Percentiles rank a stretch among this genome's conserved stretches.
Evolutionary conservation across 169 alveolate genomes (phyloP).

Genomic region (Plasmodium inui): DNA sequence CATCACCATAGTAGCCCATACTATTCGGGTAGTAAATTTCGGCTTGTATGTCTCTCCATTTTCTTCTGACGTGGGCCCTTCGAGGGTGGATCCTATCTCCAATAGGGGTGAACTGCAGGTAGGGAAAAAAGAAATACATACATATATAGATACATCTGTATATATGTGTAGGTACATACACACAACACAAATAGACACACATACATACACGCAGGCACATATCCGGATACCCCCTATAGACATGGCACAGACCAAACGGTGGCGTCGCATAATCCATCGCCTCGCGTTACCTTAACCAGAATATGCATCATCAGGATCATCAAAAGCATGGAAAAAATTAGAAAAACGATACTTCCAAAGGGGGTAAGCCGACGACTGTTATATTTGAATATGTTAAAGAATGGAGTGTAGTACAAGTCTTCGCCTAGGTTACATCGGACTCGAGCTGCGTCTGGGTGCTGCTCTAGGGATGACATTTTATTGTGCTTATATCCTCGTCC

Average conservation of each 20-base stretch:
- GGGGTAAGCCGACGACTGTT: not conserved
- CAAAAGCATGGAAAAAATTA: no score
- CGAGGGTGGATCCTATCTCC: not conserved
- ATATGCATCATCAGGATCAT: no score
- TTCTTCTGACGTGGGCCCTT: not conserved
- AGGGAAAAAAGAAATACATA: not conserved
- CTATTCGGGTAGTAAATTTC: not conserved
- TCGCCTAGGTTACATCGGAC: not conserved
- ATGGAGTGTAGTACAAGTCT: not conserved
- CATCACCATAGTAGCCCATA: not conserved
- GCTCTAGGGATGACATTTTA: not conserved
- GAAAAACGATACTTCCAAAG: not conserved
- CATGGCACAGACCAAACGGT: not conserved
- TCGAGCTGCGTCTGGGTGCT: not conserved
- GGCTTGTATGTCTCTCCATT: not conserved
- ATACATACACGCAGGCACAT: not conserved
- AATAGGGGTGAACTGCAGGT: conserved; percentile 8
- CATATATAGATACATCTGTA: not conserved
- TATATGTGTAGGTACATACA: no score
- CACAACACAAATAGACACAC: no score
- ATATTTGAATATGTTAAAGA: not conserved
- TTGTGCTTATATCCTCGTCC: no score
- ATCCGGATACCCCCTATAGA: no score
- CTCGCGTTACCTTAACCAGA: not conserved
- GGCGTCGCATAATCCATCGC: not conserved